A percentile compares a stretch with the other conserved stretches of the same genome.
phyloP scores from a whole-genome alignment of 345 rosid species.

The Pistacia vera region DNA sequence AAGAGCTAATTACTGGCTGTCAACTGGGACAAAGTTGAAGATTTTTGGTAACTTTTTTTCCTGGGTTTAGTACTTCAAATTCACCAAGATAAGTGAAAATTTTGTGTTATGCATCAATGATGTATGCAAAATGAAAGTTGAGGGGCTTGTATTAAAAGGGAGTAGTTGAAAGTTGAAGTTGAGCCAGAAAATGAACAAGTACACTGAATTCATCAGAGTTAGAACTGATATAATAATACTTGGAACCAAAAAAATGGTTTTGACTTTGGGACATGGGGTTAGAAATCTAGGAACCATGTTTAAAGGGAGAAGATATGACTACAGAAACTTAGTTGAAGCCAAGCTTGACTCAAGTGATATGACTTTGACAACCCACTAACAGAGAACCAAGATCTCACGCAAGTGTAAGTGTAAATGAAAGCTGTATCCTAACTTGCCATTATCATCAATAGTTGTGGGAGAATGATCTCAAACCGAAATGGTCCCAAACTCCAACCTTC shows the following conservation, averaged over 20 bases:
- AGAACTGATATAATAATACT: not conserved
- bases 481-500: too few relatives aligned
- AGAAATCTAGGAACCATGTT: not conserved
- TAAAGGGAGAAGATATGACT: not conserved
- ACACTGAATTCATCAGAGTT: not conserved
- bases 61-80: not conserved
- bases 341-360: not conserved
- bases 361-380: slow-evolving; percentile 20
- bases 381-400: slow-evolving; percentile 4
- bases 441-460: not conserved
- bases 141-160: too few relatives aligned
- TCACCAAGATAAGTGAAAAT: too few relatives aligned
- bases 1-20: too few relatives aligned
- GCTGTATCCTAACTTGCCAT: not conserved
- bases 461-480: too few relatives aligned
- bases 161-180: not conserved
- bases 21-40: too few relatives aligned
- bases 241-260: too few relatives aligned
- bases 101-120: too few relatives aligned
- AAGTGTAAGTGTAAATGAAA: not conserved
- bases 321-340: not conserved
- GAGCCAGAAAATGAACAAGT: not conserved
- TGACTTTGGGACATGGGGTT: not conserved
- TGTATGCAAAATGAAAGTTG: too few relatives aligned
- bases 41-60: too few relatives aligned